Evolutionary conservation across 176 grass and related monocot species (phyloP), one percentile per base, ranked within the genome.

Genomic region (Coix lacrymajobi): DNA sequence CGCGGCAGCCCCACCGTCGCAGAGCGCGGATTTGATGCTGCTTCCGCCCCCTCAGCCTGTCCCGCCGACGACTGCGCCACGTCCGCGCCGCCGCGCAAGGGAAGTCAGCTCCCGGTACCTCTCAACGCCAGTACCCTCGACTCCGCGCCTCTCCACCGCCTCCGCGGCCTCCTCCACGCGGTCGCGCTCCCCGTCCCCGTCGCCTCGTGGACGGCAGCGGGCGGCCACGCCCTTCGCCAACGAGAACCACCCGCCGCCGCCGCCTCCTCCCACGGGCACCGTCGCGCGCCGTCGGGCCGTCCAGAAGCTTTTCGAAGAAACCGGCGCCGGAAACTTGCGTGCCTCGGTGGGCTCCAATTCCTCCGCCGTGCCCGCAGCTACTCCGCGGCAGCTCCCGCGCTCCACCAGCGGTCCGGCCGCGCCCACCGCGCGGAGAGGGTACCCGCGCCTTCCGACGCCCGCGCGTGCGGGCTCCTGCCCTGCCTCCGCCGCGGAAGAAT

Each of bases 81-180:
- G 71, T 36, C 85, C 88, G 7, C 92, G 88, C 39, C 90, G 86
- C 28, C 90, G 88, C 13, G 78, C 84, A n/a, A 52, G 92, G n/a
- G 84, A 98, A 79, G 90, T 98, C 45, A 91, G 90, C 79, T 98
- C 92, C 16, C 70, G 95, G 1, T 98, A 98, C 90, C 88, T 98
- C 56, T 81, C 92, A 29, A 93, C 86, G 11, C 88, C 94, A 0
- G n/a, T 32, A 0, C 83, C 82, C 34, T 66, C 94, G 38, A 83
- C 77, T 29, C 74, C 88, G 19, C 84, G 78, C 37, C 83, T 77
- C 63, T 87, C 69, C 80, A 36, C 82, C 22, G 67, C 77, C 70
- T 72, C 69, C 37, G 9, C 38, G 40, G 11, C 24, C 79, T 56
- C 88, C 81, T 79, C 91, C 73, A 71, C 81, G 69, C 76, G 80